Conservation (phyloP, 1,139 yeast species). For the Taphrina communis region DNA sequence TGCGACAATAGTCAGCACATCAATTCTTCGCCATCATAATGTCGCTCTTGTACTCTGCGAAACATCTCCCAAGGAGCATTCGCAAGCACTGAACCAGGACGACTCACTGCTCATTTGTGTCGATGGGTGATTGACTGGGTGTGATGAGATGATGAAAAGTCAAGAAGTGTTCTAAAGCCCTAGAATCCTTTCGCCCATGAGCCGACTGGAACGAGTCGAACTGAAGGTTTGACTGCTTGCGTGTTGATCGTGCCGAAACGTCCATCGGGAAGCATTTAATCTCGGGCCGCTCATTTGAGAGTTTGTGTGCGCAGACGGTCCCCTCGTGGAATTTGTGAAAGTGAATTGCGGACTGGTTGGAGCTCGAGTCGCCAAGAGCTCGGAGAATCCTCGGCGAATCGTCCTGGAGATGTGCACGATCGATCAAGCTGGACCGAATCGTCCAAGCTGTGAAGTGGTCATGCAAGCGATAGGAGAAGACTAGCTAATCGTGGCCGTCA, state of each 20-base stretch:
- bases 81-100: conserved; percentile 5
- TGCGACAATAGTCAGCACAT: conserved; percentile 41
- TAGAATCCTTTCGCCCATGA: conserved; percentile 21
- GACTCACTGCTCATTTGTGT: conserved; percentile 29
- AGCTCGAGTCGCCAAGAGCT: too few relatives aligned
- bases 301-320: not conserved
- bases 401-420: not conserved
- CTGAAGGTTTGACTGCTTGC: conserved; percentile 18
- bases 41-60: conserved; percentile 6
- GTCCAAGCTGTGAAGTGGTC: too few relatives aligned
- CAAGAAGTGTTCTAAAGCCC: conserved; percentile 5
- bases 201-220: conserved; percentile 24
- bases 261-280: conserved; percentile 14
- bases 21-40: not conserved
- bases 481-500: too few relatives aligned
- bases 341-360: too few relatives aligned
- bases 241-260: conserved; percentile 23
- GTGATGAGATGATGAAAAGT: conserved; percentile 16
- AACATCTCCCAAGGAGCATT: not conserved
- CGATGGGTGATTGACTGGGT: conserved; percentile 34
- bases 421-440: too few relatives aligned
- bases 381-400: too few relatives aligned
- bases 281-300: not conserved
- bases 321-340: not conserved
- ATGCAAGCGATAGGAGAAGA: too few relatives aligned